Evolutionary conservation across 331 rosid species (phyloP).

Genomic region (Prunus yedoensis): DNA sequence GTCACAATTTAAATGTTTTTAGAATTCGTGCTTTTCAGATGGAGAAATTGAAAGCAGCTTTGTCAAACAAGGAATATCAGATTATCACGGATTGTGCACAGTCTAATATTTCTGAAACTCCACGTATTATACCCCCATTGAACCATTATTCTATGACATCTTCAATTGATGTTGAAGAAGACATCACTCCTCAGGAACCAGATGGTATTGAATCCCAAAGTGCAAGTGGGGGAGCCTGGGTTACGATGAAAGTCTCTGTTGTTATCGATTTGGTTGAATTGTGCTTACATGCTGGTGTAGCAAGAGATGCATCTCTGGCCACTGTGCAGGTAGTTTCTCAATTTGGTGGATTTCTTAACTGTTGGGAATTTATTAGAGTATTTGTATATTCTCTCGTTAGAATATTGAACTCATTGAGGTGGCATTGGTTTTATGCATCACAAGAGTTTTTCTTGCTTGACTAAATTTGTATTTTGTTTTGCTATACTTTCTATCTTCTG

Average conservation of each 20-base stretch:
- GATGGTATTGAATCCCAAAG: constrained; percentile 43
- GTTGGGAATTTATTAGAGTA: not conserved
- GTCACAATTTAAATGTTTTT: constrained; percentile 10
- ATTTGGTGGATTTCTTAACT: constrained; percentile 7
- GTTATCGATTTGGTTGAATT: constrained; percentile 68
- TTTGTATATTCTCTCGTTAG: not conserved
- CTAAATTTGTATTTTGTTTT: not conserved
- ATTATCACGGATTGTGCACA: constrained; percentile 88
- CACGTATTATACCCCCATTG: constrained; percentile 58
- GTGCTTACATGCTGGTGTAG: constrained; percentile 67
- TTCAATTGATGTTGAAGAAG: constrained; percentile 37
- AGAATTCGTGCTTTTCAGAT: constrained; percentile 50
- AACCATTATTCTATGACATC: constrained; percentile 38
- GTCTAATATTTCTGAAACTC: constrained; percentile 88
- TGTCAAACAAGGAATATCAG: constrained; percentile 87
- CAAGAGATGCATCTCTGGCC: constrained; percentile 81
- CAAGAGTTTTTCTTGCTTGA: not conserved
- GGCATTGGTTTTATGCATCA: not conserved
- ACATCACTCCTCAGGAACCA: constrained; percentile 34
- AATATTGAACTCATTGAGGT: not conserved
- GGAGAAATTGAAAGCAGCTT: constrained; percentile 79
- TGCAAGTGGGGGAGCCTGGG: constrained; percentile 41
- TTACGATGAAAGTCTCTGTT: constrained; percentile 61
- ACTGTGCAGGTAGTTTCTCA: constrained; percentile 71
- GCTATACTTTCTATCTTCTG: not conserved